Percentiles rank a stretch among this genome's conserved stretches.
These are phyloP conservation scores for Emericellopsis cladophorae DNA, from an alignment of 2,329 filamentous ascomycete species.

Conservation along the genomic window DNA sequence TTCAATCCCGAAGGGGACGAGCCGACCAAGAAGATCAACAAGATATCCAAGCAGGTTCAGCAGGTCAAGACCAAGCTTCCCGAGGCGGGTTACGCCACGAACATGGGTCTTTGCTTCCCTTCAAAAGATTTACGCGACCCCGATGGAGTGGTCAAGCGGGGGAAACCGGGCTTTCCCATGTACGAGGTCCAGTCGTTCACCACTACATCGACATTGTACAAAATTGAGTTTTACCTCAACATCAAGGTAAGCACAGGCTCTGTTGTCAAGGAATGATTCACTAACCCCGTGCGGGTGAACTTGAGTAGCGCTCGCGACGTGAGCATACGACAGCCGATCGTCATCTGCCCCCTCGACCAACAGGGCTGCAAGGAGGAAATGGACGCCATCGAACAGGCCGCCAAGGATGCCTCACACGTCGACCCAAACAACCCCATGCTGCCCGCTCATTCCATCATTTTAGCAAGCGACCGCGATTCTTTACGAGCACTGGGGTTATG, in stretches of 20 bases:
- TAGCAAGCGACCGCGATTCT: conserved; percentile 59
- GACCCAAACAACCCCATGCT: conserved; percentile 84
- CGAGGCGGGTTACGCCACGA: conserved; percentile 84
- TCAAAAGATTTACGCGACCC: conserved; percentile 76
- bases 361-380: conserved; percentile 96
- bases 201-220: conserved; percentile 87
- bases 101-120: conserved; percentile 82
- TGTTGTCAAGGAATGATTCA: neutral
- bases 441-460: conserved; percentile 73
- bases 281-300: conserved; percentile 51
- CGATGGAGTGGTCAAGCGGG: conserved; percentile 76
- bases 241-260: conserved; percentile 57
- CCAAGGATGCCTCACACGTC: conserved; percentile 80
- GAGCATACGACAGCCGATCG: conserved; percentile 76
- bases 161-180: conserved; percentile 76
- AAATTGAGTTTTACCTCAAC: conserved; percentile 92
- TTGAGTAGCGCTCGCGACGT: conserved; percentile 84
- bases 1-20: conserved; percentile 97
- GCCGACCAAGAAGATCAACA: conserved; percentile 79
- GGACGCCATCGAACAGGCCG: conserved; percentile 93
- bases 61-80: conserved; percentile 73
- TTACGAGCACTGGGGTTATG: conserved; percentile 50
- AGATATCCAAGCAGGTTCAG: conserved; percentile 73
- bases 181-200: conserved; percentile 88
- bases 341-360: conserved; percentile 91